Evolutionary conservation across 2,329 filamentous ascomycete genomes (phyloP), one percentile per base, ranked within the genome.

Genomic region (Blastomyces gilchristii): DNA sequence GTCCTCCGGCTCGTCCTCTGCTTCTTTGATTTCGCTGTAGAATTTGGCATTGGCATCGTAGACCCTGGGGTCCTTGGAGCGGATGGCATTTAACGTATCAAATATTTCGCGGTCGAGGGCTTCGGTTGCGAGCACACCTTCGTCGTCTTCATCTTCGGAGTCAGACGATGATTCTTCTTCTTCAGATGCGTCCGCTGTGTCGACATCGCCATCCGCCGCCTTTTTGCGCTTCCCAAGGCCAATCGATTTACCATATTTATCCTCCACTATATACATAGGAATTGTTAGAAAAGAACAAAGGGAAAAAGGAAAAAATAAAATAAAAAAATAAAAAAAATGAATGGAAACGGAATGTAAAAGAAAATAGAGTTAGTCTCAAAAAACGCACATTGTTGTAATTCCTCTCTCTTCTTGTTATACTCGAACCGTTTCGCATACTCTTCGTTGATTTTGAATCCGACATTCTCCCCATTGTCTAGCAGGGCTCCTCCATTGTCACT

Each of bases 321-420:
- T 22, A 22, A 22, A 22, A 22, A 22, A 22, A 22, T 22, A 22
- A 22, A 22, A 31, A 31, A 31, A 31, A 31, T 31, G 28, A 31
- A 2, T 18, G 1, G 18, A 47, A 11, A 56, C 0, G 6, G 12
- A 39, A 22, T 2, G 8, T 2, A 67, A 39, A 62, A 62, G 22
- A 16, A 2, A 45, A 22, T 12, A 37, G 25, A 37, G 34, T 18
- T 43, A 18, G 14, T 5, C 5, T 11, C 5, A n/a, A 37, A 37
- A 63, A 22, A 69, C 71, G 65, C 74, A 76, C 73, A 67, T 65
- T 73, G 71, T 76, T 91, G 87, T 67, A 86, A 79, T 74, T 99
- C 94, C 73, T 96, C 92, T 63, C 93, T 85, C 79, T 96, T 96
- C 80, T 97, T 97, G 79, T 99, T 99, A 78, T 97, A 84, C 75